These are phyloP conservation scores for Dactylellina leptospora DNA, from an alignment of 2,329 filamentous ascomycete genomes.

Conservation along the genomic window DNA sequence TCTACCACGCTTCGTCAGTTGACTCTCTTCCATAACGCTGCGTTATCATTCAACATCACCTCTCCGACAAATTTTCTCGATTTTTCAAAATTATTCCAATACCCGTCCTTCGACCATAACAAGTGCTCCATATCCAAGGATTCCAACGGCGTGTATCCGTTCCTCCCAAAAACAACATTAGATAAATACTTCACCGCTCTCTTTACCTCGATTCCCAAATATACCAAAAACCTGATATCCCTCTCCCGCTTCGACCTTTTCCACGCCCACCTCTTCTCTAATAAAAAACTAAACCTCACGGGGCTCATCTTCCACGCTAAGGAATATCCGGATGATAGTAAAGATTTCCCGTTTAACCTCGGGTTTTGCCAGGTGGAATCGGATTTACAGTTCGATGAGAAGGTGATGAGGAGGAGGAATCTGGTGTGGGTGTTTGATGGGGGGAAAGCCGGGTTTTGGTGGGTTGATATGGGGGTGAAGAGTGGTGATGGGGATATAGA, in stretches of 20 bases:
- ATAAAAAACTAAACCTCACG: neutral
- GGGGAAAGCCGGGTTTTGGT: conserved; percentile 20
- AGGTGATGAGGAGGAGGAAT: conserved; percentile 40
- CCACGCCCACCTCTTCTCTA: conserved; percentile 40
- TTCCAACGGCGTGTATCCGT: conserved; percentile 19
- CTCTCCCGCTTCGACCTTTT: conserved; percentile 50
- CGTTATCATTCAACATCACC: neutral
- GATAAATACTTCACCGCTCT: conserved; percentile 19
- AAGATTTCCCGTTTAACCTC: conserved; percentile 34
- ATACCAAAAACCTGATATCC: conserved; percentile 14
- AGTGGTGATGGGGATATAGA: conserved; percentile 19
- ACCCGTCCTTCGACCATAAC: conserved; percentile 24
- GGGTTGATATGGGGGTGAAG: conserved; percentile 33
- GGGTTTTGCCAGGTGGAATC: conserved; percentile 40
- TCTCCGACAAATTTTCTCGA: neutral
- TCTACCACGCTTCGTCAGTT: neutral
- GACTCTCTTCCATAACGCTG: neutral
- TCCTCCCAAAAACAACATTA: conserved; percentile 10
- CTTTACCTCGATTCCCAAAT: conserved; percentile 30
- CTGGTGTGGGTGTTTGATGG: conserved; percentile 32
- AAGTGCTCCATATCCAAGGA: conserved; percentile 36
- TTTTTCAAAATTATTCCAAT: conserved; percentile 8
- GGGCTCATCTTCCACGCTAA: conserved; percentile 40
- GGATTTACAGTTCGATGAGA: conserved; percentile 10
- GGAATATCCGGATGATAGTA: conserved; percentile 33